Percentiles rank a stretch among this genome's conserved stretches.
Evolutionary conservation across 495 filamentous ascomycete genomes (phyloP).

Genomic region (Pyronema omphalodes): DNA sequence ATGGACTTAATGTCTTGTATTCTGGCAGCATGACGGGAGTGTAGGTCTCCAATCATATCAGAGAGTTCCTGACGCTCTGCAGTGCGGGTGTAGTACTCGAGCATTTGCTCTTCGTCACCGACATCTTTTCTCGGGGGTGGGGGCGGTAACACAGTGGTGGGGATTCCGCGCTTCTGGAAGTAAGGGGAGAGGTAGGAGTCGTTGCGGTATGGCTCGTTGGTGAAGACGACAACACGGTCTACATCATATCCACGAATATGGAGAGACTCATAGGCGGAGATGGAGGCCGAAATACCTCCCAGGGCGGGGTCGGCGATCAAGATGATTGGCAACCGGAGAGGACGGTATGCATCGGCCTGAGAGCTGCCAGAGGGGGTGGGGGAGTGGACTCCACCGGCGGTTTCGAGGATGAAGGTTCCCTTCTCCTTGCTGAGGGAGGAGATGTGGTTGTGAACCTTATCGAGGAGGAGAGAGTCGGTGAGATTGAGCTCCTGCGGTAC

Average conservation of each 20-base stretch:
- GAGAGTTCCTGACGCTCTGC: slow-evolving; percentile 19
- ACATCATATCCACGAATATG: slow-evolving; percentile 57
- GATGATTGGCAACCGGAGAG: slow-evolving; percentile 50
- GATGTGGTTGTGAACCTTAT: background rate
- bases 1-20: slow-evolving; percentile 40
- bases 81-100: slow-evolving; percentile 38
- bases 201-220: slow-evolving; percentile 43
- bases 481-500: slow-evolving; percentile 21
- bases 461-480: background rate
- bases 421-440: background rate
- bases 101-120: slow-evolving; percentile 37
- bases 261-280: slow-evolving; percentile 59
- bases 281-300: slow-evolving; percentile 55
- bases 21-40: slow-evolving; percentile 31
- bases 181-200: slow-evolving; percentile 43
- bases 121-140: slow-evolving; percentile 31
- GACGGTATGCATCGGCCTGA: slow-evolving; percentile 55
- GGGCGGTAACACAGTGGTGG: slow-evolving; percentile 32
- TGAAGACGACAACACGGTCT: slow-evolving; percentile 43
- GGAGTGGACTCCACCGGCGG: slow-evolving; percentile 58
- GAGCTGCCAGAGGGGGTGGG: slow-evolving; percentile 54
- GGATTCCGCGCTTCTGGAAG: slow-evolving; percentile 40
- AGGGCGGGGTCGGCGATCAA: slow-evolving; percentile 51
- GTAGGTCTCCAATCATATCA: slow-evolving; percentile 31
- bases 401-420: slow-evolving; percentile 45